Conservation (phyloP, 495 filamentous ascomycete species). For the Tricharina praecox region DNA sequence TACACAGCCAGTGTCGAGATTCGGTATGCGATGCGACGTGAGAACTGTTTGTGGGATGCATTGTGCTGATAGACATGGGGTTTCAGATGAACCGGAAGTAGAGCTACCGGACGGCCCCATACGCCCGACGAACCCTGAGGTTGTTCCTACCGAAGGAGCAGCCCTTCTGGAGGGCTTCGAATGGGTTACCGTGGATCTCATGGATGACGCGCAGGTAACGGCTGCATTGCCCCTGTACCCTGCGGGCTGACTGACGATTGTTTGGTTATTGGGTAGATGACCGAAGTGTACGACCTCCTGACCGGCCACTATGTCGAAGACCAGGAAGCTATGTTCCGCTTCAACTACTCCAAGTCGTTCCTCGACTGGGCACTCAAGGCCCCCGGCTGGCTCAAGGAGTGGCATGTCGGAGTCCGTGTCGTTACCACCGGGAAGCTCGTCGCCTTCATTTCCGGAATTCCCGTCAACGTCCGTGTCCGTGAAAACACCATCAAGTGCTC, state of each 20-base stretch:
- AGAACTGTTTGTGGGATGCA: too few species aligned
- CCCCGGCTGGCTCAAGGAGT: conserved; percentile 86
- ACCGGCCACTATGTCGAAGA: conserved; percentile 94
- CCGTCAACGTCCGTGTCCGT: conserved; percentile 63
- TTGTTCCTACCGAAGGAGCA: conserved; percentile 51
- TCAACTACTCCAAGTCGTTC: conserved; percentile 80
- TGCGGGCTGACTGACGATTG: too few species aligned
- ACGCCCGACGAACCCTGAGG: conserved; percentile 49
- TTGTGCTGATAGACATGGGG: background rate
- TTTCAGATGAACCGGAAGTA: conserved; percentile 17
- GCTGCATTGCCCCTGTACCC: background rate
- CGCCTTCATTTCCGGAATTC: conserved; percentile 87
- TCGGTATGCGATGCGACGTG: conserved; percentile 34
- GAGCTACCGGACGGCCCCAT: conserved; percentile 35
- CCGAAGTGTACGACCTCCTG: conserved; percentile 76
- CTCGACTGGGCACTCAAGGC: conserved; percentile 86
- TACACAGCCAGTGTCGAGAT: conserved; percentile 84
- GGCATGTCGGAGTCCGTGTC: conserved; percentile 85
- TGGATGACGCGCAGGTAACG: conserved; percentile 38
- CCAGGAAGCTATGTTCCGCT: conserved; percentile 87
- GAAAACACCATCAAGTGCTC: conserved; percentile 55
- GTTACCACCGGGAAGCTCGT: conserved; percentile 63
- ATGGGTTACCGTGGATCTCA: conserved; percentile 84
- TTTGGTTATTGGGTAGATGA: too few species aligned
- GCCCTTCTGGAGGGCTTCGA: conserved; percentile 61